Evolutionary conservation across 73 alveolate genomes (phyloP).

Genomic region (Blepharisma japonicum): DNA sequence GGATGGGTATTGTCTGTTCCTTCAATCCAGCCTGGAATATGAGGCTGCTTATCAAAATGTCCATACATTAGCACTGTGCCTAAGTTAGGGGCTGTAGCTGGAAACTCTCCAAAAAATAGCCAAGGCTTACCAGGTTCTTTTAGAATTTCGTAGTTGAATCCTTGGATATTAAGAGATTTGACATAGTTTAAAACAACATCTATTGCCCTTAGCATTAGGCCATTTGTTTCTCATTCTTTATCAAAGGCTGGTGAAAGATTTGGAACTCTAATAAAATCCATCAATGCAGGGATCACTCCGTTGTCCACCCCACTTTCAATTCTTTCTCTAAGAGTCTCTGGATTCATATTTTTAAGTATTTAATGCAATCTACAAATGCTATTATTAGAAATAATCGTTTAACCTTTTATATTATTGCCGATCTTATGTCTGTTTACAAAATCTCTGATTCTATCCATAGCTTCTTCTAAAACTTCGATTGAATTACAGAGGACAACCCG

Average conservation of each 20-base stretch:
- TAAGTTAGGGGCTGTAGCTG: slow-evolving; percentile 48
- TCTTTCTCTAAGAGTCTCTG: not conserved
- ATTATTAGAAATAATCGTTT: too few species aligned
- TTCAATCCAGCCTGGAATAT: slow-evolving; percentile 71
- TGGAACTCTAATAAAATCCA: slow-evolving; percentile 61
- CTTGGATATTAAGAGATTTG: slow-evolving; percentile 50
- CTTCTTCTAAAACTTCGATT: not conserved
- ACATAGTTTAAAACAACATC: slow-evolving; percentile 52
- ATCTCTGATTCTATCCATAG: not conserved
- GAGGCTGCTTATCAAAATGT: slow-evolving; percentile 77
- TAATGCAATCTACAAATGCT: too few species aligned
- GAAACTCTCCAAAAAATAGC: slow-evolving; percentile 50
- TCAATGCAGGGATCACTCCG: slow-evolving; percentile 42
- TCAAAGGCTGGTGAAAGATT: slow-evolving; percentile 62
- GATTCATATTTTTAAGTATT: too few species aligned
- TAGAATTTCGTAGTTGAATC: slow-evolving; percentile 47
- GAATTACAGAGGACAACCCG: not conserved
- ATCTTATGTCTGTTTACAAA: not conserved
- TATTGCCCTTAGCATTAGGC: slow-evolving; percentile 40
- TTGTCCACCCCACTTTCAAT: slow-evolving; percentile 17
- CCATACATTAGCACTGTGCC: slow-evolving; percentile 70
- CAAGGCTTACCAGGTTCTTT: slow-evolving; percentile 73
- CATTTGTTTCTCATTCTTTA: slow-evolving; percentile 56
- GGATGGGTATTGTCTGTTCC: slow-evolving; percentile 71
- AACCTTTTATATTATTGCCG: not conserved